These are phyloP conservation scores for Heliamphora pulchella DNA, from an alignment of 179 eudicot species.

Conservation along the genomic window DNA sequence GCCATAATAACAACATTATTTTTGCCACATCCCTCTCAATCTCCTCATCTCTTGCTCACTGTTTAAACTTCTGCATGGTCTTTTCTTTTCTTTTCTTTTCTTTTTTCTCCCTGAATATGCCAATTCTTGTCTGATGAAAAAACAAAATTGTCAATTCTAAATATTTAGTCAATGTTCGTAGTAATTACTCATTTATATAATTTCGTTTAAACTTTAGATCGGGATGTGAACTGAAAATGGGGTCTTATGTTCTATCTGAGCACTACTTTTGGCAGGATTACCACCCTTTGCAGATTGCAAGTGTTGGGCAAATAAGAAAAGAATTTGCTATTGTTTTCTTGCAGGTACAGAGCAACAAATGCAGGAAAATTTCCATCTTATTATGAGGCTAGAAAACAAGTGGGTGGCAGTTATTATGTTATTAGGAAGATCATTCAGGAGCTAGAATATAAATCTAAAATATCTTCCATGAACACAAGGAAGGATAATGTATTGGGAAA, in stretches of 20 bases:
- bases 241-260: neutral
- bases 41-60: too few species aligned
- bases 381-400: conserved; percentile 22
- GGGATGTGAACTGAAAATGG: neutral
- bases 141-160: neutral
- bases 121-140: too few species aligned
- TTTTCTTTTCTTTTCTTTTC: neutral
- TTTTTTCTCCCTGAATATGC: neutral
- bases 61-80: too few species aligned
- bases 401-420: conserved; percentile 39
- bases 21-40: too few species aligned
- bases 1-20: too few species aligned
- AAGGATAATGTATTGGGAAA: neutral
- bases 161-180: neutral
- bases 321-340: neutral
- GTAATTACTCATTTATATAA: neutral
- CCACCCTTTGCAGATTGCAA: neutral
- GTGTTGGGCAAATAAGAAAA: neutral
- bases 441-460: conserved; percentile 27
- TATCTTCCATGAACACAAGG: conserved; percentile 12
- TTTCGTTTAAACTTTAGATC: neutral
- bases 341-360: conserved; percentile 37
- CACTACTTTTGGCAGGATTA: neutral
- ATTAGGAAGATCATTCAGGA: conserved; percentile 34
- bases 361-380: conserved; percentile 40